Percentiles rank a stretch among this genome's conserved stretches.
phyloP scores from a whole-genome alignment of 805 yeast genomes.

The Myxozyma monticola region DNA sequence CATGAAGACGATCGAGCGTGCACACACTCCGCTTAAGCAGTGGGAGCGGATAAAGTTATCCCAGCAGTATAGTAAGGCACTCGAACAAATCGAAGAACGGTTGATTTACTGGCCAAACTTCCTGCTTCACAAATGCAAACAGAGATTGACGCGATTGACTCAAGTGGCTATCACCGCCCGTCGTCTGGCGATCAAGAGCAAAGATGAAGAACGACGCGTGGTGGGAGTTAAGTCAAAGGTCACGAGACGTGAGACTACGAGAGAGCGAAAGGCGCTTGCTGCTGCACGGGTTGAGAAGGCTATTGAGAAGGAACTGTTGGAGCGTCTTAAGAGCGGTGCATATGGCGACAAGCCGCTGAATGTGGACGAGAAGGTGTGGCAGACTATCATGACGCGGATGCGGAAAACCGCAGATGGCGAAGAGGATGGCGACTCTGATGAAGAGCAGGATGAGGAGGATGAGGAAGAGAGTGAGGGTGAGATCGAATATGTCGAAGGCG shows the following conservation, averaged over 20 bases:
- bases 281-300: slow-evolving; percentile 97
- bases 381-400: slow-evolving; percentile 77
- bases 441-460: slow-evolving; percentile 48
- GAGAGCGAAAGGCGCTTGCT: slow-evolving; percentile 94
- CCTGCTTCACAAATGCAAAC: slow-evolving; percentile 89
- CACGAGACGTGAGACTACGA: slow-evolving; percentile 85
- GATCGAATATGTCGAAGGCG: slow-evolving; percentile 86
- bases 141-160: slow-evolving; percentile 88
- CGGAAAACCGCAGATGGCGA: slow-evolving; percentile 50
- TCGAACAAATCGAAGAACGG: slow-evolving; percentile 84
- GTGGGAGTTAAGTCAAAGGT: slow-evolving; percentile 94
- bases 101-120: slow-evolving; percentile 92
- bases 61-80: slow-evolving; percentile 83
- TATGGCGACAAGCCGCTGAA: slow-evolving; percentile 97
- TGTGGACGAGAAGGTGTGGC: slow-evolving; percentile 95
- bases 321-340: slow-evolving; percentile 94
- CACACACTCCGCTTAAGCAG: slow-evolving; percentile 87
- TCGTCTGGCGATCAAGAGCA: slow-evolving; percentile 71
- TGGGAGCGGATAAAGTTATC: slow-evolving; percentile 95
- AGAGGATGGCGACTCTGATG: slow-evolving; percentile 62
- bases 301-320: slow-evolving; percentile 91
- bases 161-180: slow-evolving; percentile 96
- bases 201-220: slow-evolving; percentile 85
- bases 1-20: slow-evolving; percentile 97
- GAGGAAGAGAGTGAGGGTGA: slow-evolving; percentile 56